Evolutionary conservation across 2,329 filamentous ascomycete species (phyloP), one percentile per base, ranked within the genome.

Genomic region (Fusarium clavum): DNA sequence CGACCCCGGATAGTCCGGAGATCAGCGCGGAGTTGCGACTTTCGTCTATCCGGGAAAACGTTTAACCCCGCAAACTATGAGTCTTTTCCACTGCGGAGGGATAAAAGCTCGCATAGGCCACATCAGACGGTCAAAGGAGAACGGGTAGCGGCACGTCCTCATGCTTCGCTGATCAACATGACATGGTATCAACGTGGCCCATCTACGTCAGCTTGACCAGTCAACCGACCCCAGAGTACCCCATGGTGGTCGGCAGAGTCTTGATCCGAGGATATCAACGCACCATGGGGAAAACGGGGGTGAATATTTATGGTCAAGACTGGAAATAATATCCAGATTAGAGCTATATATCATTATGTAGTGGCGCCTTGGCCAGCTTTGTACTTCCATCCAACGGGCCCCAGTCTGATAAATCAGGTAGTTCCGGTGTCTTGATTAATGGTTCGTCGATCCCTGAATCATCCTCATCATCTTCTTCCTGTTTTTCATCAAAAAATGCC

Each of bases 131-230:
- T 24, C 38, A 57, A 25, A 7, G 38, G 40, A 43, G 48, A 53
- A 57, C 61, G 61, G 61, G 18, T 64, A 64, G 12, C 61, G 61
- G 61, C 61, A 64, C 61, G 22, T 43, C 38, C 22, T 57, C 45
- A 24, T 20, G 10, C 32, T 41, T 40, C 24, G 24, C 8, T 62
- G 38, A 41, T 47, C 61, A 24, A 29, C 22, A 18, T 22, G 13
- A 10, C 24, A 38, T 22, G 20, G n/a, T 41, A 24, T 40, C 24
- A n/a, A 5, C 9, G 30, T n/a, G 8, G 59, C 20, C 24, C 8
- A 12, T 48, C 38, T 61, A 57, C 59, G 59, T 64, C 29, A 57
- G 20, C 10, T 32, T 40, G 11, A 25, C 16, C 27, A 27, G 14
- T 20, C 20, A 27, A 46, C 59, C 20, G 24, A 40, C 59, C 25